Percentiles rank a stretch among this genome's conserved stretches.
These are phyloP conservation scores for Globisporangium cylindrosporum DNA, from an alignment of 352 stramenopile genomes.

Conservation along the genomic window DNA sequence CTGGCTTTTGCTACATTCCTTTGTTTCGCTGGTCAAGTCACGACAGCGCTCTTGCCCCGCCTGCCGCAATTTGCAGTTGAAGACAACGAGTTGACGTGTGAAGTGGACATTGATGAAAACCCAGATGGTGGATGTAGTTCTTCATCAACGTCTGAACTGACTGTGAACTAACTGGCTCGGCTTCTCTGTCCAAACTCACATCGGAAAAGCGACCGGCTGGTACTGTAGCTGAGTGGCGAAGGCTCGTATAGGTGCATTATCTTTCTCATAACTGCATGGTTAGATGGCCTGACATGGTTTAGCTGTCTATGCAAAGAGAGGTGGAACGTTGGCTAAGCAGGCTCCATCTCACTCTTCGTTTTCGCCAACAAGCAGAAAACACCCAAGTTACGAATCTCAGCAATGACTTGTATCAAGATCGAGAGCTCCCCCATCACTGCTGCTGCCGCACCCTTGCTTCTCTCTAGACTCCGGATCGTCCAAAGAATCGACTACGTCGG, in stretches of 20 bases:
- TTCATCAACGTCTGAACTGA: neutral
- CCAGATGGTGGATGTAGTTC: neutral
- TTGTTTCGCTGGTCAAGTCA: neutral
- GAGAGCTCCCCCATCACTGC: neutral
- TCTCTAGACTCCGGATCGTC: neutral
- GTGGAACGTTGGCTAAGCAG: neutral
- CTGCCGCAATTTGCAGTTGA: neutral
- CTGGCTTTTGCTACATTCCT: no score
- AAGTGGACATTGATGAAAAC: neutral
- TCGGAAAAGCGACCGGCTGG: neutral
- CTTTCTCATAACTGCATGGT: neutral
- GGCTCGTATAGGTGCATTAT: neutral
- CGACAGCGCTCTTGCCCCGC: neutral
- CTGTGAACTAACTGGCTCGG: neutral
- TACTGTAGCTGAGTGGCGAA: neutral
- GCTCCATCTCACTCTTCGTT: neutral
- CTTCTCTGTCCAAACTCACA: neutral
- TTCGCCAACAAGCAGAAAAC: neutral
- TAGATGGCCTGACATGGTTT: neutral
- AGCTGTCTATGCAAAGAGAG: no score
- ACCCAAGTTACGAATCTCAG: neutral
- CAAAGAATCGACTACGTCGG: conserved; percentile 52
- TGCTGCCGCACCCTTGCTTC: neutral
- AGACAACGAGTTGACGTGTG: neutral
- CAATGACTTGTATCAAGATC: neutral